Conservation (phyloP, 345 rosid genomes). For the Salix koriyanagi region DNA sequence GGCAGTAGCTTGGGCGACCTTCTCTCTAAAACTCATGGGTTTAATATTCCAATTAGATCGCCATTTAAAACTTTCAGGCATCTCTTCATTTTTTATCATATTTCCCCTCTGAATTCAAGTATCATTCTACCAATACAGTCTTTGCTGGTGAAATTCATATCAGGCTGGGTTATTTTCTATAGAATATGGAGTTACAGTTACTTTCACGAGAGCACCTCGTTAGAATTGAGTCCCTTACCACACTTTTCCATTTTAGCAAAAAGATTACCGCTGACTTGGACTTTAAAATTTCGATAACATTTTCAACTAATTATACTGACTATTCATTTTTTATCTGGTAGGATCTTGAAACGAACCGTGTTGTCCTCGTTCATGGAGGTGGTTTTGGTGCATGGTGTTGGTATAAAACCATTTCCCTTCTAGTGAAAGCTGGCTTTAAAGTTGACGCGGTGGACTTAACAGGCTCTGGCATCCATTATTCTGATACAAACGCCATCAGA, state of each 20-base stretch:
- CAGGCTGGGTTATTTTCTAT: background rate
- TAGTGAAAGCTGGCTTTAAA: slow-evolving; percentile 49
- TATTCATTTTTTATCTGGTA: background rate
- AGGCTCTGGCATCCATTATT: slow-evolving; percentile 54
- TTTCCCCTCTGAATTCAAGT: background rate
- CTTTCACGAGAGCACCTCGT: background rate
- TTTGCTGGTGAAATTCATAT: background rate
- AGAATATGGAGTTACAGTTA: background rate
- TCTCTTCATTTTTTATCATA: background rate
- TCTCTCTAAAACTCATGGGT: too few species aligned
- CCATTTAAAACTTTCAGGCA: background rate
- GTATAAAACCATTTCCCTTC: slow-evolving; percentile 69
- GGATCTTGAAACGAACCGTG: slow-evolving; percentile 45
- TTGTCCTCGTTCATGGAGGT: slow-evolving; percentile 80
- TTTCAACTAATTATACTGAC: background rate
- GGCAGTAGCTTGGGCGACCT: too few species aligned
- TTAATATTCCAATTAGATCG: too few species aligned
- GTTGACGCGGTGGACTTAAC: slow-evolving; percentile 63
- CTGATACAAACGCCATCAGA: slow-evolving; percentile 40
- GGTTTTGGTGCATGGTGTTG: slow-evolving; percentile 93
- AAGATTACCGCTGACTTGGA: background rate
- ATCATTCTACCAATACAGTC: too few species aligned
- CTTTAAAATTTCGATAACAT: too few species aligned
- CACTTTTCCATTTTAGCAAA: background rate
- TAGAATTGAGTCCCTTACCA: background rate